Evolutionary conservation across 306 rosid species (phyloP).

Genomic region (Trichosanthes truncata): DNA sequence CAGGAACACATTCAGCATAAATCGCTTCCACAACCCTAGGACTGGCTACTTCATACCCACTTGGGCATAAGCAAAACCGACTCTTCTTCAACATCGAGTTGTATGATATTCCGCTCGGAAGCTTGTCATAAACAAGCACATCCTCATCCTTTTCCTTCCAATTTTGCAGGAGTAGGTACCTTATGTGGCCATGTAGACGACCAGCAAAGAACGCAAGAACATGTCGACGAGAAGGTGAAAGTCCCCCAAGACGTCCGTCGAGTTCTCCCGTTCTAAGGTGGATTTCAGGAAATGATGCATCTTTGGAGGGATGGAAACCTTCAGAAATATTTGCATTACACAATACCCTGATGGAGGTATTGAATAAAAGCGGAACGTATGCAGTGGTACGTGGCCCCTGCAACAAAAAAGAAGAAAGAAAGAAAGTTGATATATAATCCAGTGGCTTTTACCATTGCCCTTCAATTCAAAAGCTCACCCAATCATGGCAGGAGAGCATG

Average conservation of each 20-base stretch:
- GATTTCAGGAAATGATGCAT: conserved; percentile 37
- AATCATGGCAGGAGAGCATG: conserved; percentile 42
- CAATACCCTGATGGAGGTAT: conserved; percentile 32
- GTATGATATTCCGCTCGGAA: conserved; percentile 20
- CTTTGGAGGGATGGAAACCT: conserved; percentile 35
- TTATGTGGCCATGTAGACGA: conserved; percentile 25
- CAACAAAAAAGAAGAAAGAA: neutral
- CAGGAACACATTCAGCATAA: conserved; percentile 33
- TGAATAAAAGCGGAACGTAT: conserved; percentile 21
- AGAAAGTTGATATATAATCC: too few relatives aligned
- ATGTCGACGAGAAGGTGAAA: conserved; percentile 21
- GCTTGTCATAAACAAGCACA: conserved; percentile 25
- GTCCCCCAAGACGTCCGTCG: conserved; percentile 20
- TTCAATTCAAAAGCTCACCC: conserved; percentile 30
- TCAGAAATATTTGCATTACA: conserved; percentile 38
- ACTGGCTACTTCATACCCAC: conserved; percentile 40
- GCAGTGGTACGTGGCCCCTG: conserved; percentile 29
- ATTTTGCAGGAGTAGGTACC: conserved; percentile 22
- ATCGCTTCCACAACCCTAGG: conserved; percentile 42
- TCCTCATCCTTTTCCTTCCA: conserved; percentile 34
- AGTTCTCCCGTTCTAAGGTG: conserved; percentile 25
- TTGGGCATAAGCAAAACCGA: conserved; percentile 30
- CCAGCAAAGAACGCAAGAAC: conserved; percentile 43
- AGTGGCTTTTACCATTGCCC: too few relatives aligned
- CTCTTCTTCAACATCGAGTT: conserved; percentile 30